Evolutionary conservation across 2,329 filamentous ascomycete species (phyloP).

Genomic region (Geosmithia flava): DNA sequence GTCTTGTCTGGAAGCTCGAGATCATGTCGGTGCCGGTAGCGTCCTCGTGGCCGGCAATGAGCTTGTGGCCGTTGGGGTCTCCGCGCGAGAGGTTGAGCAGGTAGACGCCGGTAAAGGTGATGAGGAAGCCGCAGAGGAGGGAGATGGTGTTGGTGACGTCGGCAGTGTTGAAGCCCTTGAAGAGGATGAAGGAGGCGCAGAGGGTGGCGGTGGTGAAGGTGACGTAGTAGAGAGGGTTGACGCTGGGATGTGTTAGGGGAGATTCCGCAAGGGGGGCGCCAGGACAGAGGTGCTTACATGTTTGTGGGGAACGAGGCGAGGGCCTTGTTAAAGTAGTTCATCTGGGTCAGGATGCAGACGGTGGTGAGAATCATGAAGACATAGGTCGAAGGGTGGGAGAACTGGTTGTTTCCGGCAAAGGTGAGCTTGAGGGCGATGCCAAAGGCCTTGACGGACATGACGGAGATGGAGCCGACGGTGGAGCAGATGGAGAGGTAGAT

Average conservation of each 20-base stretch:
- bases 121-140: conserved; percentile 80
- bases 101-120: conserved; percentile 93
- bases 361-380: conserved; percentile 89
- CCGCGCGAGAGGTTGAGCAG: conserved; percentile 88
- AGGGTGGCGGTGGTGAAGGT: conserved; percentile 94
- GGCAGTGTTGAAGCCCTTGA: conserved; percentile 90
- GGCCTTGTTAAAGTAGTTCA: conserved; percentile 99
- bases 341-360: conserved; percentile 94
- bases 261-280: not conserved
- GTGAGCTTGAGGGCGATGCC: conserved; percentile 96
- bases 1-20: conserved; percentile 75
- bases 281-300: conserved; percentile 50
- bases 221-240: conserved; percentile 94
- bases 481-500: conserved; percentile 98
- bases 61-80: conserved; percentile 68
- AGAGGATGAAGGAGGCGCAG: conserved; percentile 90
- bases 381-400: conserved; percentile 88
- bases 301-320: conserved; percentile 93
- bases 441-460: conserved; percentile 99
- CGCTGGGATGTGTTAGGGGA: conserved; percentile 38
- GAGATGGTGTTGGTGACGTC: conserved; percentile 87
- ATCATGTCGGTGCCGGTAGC: conserved; percentile 86
- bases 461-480: conserved; percentile 89
- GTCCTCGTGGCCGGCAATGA: conserved; percentile 54
- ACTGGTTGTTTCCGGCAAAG: conserved; percentile 87